Conservation (phyloP, 1,284 basidiomycete species). For the Ustilago hordei region DNA sequence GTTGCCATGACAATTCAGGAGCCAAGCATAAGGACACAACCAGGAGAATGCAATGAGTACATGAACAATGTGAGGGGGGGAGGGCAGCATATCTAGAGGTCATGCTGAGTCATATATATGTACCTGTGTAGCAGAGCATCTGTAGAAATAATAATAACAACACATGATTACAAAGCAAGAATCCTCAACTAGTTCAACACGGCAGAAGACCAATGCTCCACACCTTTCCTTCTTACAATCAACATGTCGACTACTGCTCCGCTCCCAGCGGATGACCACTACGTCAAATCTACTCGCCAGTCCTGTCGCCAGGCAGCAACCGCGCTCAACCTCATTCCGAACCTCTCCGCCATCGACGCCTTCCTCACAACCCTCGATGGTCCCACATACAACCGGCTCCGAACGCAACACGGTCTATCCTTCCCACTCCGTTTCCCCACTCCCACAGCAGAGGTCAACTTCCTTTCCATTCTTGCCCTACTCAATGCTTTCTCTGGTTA, state of each 20-base stretch:
- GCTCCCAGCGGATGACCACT: slow-evolving; percentile 16
- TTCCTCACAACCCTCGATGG: slow-evolving; percentile 43
- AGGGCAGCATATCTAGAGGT: too few relatives aligned
- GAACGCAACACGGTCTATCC: slow-evolving; percentile 54
- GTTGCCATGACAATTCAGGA: too few relatives aligned
- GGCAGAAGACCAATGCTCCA: too few relatives aligned
- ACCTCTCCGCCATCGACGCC: slow-evolving; percentile 35
- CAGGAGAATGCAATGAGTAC: too few relatives aligned
- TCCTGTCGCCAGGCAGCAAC: slow-evolving; percentile 16
- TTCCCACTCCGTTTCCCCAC: slow-evolving; percentile 61
- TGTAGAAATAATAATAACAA: too few relatives aligned
- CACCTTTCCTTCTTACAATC: background rate
- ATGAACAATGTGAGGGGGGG: too few relatives aligned
- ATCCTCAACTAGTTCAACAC: too few relatives aligned
- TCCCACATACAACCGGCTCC: slow-evolving; percentile 25
- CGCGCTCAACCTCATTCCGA: slow-evolving; percentile 19
- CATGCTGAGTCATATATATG: too few relatives aligned
- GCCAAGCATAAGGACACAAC: too few relatives aligned
- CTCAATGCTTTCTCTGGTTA: slow-evolving; percentile 65
- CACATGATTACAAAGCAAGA: too few relatives aligned
- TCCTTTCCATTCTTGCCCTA: slow-evolving; percentile 58
- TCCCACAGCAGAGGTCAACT: slow-evolving; percentile 56
- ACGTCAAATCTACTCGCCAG: slow-evolving; percentile 24
- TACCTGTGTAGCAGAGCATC: too few relatives aligned
- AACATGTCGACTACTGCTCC: slow-evolving; percentile 12